Conservation (phyloP, 176 grass and related monocot genomes). For the Pharus latifolius region DNA sequence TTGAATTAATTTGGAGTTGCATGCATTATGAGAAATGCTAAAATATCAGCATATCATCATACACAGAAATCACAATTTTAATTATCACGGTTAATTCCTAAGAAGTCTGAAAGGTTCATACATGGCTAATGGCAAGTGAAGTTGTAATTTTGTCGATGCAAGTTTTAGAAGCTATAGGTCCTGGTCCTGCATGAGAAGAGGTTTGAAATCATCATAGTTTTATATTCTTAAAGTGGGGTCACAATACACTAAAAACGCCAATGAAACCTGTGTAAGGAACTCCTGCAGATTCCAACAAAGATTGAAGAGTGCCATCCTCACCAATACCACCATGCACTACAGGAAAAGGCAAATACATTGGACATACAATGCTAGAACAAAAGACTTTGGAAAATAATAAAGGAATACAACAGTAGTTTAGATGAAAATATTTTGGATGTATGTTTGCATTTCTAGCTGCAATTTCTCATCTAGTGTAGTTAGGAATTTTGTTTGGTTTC, state of each 20-base stretch:
- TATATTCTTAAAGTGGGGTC: background rate
- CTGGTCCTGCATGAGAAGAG: conserved; percentile 52
- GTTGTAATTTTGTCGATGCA: conserved; percentile 92
- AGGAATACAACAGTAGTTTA: background rate
- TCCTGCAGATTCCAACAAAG: conserved; percentile 66
- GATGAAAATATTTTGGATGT: background rate
- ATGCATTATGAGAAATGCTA: background rate
- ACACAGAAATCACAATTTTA: background rate
- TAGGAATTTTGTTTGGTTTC: background rate
- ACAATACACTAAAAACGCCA: background rate
- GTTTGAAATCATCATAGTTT: conserved; percentile 5
- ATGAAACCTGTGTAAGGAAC: conserved; percentile 80
- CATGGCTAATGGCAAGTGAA: conserved; percentile 62
- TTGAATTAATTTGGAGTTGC: background rate
- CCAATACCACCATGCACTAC: conserved; percentile 98
- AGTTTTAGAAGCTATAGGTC: conserved; percentile 70
- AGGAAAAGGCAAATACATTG: conserved; percentile 4
- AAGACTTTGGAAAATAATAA: background rate
- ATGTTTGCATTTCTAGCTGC: background rate
- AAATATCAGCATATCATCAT: conserved; percentile 2
- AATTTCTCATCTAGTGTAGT: background rate
- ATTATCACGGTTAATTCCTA: background rate
- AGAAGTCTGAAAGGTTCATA: conserved; percentile 31
- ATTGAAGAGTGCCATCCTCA: conserved; percentile 92
- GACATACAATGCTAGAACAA: background rate